These are phyloP conservation scores for Tripterygium wilfordii DNA, from an alignment of 177 flowering plant species.

Conservation along the genomic window DNA sequence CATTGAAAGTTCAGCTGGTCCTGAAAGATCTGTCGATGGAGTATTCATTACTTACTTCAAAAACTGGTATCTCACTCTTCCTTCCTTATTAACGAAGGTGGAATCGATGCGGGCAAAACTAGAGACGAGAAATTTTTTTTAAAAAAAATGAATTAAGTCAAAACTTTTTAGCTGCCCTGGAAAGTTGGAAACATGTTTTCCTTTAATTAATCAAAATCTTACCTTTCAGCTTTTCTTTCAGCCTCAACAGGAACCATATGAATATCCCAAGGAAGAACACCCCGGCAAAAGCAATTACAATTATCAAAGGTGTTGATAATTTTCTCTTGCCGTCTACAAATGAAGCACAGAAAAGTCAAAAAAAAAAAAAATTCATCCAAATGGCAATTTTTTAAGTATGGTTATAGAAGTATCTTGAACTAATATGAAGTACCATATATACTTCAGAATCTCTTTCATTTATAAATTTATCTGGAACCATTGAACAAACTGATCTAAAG, in stretches of 20 bases:
- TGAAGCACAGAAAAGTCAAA: background rate
- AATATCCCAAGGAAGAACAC: slow-evolving; percentile 9
- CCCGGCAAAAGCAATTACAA: slow-evolving; percentile 17
- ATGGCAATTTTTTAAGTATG: too few relatives aligned
- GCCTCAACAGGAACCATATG: slow-evolving; percentile 32
- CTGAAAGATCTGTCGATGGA: slow-evolving; percentile 40
- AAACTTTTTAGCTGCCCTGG: background rate
- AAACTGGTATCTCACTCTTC: slow-evolving; percentile 6
- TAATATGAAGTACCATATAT: too few relatives aligned
- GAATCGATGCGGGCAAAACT: slow-evolving; percentile 3
- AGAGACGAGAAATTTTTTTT: background rate
- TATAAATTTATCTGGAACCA: too few relatives aligned
- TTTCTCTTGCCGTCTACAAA: slow-evolving; percentile 17
- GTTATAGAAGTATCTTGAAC: too few relatives aligned
- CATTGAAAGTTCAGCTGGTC: slow-evolving; percentile 20
- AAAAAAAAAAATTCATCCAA: too few relatives aligned
- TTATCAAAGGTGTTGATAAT: slow-evolving; percentile 14
- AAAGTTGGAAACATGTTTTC: background rate
- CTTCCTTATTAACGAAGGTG: slow-evolving; percentile 7
- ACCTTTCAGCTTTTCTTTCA: slow-evolving; percentile 28
- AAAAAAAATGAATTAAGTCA: background rate
- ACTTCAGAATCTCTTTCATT: too few relatives aligned
- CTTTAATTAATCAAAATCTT: background rate
- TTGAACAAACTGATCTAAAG: too few relatives aligned
- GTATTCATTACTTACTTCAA: slow-evolving; percentile 19